phyloP scores from a whole-genome alignment of 345 rosid genomes.

The Eucalyptus urophylla region DNA sequence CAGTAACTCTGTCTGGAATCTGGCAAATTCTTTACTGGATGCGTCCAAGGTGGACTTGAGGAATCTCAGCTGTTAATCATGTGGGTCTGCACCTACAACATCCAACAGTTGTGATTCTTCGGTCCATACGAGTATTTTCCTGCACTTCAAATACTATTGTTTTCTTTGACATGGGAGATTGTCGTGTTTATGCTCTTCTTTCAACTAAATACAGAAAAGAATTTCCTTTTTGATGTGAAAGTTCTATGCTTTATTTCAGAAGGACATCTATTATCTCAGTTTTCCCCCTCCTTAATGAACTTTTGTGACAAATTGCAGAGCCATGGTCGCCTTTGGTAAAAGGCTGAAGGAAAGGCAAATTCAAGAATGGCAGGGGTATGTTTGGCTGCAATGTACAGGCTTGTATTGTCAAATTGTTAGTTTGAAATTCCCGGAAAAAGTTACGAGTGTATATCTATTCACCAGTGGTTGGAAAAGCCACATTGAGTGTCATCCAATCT shows the following conservation, averaged over 20 bases:
- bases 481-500: neutral
- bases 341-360: conserved; percentile 76
- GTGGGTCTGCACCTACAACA: neutral
- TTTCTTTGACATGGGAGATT: neutral
- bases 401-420: neutral
- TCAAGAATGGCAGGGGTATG: conserved; percentile 83
- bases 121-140: neutral
- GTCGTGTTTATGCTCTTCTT: neutral
- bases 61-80: neutral
- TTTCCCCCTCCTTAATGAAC: neutral
- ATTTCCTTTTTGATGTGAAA: neutral
- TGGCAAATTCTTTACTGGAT: too few relatives aligned
- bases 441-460: neutral
- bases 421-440: neutral
- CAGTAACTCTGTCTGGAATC: neutral
- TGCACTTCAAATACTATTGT: neutral
- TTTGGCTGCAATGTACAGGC: neutral
- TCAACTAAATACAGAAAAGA: neutral
- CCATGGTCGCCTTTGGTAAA: conserved; percentile 95
- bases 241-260: neutral
- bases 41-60: neutral
- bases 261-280: neutral
- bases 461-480: neutral
- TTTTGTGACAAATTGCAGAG: conserved; percentile 2
- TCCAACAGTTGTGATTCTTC: neutral